Evolutionary conservation across 2,329 filamentous ascomycete genomes (phyloP).

Genomic region (Apiospora phragmitis): DNA sequence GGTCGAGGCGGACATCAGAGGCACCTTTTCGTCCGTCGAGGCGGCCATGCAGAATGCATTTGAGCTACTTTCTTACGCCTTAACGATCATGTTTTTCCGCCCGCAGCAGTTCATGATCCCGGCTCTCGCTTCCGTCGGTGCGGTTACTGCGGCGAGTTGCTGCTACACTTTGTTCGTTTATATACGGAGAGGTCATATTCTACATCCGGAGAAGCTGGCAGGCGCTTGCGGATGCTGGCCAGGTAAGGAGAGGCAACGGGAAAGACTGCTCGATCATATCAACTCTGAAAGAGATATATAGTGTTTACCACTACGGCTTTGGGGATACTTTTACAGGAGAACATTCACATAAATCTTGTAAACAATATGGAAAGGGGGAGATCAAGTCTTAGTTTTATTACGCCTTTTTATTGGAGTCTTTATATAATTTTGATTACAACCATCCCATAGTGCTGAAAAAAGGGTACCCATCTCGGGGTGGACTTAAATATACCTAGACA

Average conservation of each 20-base stretch:
- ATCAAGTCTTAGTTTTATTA: too few relatives aligned
- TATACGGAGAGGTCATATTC: conserved; percentile 57
- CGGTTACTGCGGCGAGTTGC: conserved; percentile 48
- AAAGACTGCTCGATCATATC: background rate
- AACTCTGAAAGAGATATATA: background rate
- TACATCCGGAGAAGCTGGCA: conserved; percentile 42
- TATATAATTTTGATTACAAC: too few relatives aligned
- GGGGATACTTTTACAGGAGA: background rate
- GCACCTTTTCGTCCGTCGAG: conserved; percentile 68
- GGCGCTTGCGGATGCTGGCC: background rate
- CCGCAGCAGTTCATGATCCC: conserved; percentile 68
- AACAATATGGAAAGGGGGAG: too few relatives aligned
- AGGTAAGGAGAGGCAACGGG: background rate
- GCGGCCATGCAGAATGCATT: conserved; percentile 68
- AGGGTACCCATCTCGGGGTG: too few relatives aligned
- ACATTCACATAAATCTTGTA: too few relatives aligned
- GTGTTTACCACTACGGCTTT: background rate
- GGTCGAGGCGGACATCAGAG: conserved; percentile 57
- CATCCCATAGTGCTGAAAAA: too few relatives aligned
- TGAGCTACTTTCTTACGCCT: conserved; percentile 65
- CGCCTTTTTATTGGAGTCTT: too few relatives aligned
- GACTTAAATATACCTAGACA: too few relatives aligned
- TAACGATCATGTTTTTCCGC: conserved; percentile 63
- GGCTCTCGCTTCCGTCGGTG: conserved; percentile 55
- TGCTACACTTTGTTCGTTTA: conserved; percentile 60